Evolutionary conservation across 768 basidiomycete species (phyloP).

Genomic region (Aureoboletus auriporus): DNA sequence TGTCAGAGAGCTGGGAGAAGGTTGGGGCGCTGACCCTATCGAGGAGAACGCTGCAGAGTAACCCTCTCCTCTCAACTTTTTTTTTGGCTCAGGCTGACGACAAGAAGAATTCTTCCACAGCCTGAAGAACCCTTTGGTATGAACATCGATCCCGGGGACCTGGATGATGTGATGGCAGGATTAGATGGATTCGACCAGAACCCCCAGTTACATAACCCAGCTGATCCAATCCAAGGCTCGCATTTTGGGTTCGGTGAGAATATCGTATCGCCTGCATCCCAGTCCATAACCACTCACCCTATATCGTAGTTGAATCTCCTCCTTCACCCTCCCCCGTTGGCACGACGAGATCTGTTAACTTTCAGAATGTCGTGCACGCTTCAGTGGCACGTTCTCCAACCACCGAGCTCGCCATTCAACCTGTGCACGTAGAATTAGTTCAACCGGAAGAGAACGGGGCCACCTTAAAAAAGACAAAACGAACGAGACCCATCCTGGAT

Average conservation of each 20-base stretch:
- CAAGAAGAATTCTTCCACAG: constrained; percentile 11
- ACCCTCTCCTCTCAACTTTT: background rate
- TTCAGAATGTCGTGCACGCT: background rate
- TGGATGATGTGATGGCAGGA: constrained; percentile 23
- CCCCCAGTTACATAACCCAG: background rate
- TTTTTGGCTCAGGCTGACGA: constrained; percentile 8
- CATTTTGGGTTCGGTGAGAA: constrained; percentile 7
- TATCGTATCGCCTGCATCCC: background rate
- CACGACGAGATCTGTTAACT: constrained; percentile 3
- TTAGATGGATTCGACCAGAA: constrained; percentile 1
- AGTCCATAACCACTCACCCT: background rate
- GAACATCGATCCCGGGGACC: constrained; percentile 14
- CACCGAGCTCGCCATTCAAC: background rate
- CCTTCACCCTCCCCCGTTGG: constrained; percentile 2
- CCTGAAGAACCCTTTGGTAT: constrained; percentile 16
- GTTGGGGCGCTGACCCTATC: constrained; percentile 44
- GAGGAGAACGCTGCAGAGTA: constrained; percentile 15
- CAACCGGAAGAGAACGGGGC: background rate
- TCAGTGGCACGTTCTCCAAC: constrained; percentile 1
- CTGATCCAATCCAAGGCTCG: background rate
- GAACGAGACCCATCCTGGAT: constrained; percentile 58
- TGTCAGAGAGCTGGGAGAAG: constrained; percentile 69
- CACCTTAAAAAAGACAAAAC: constrained; percentile 42
- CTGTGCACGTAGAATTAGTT: background rate
- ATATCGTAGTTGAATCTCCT: constrained; percentile 3